These are phyloP conservation scores for Senna tora DNA, from an alignment of 306 rosid genomes.

Conservation along the genomic window DNA sequence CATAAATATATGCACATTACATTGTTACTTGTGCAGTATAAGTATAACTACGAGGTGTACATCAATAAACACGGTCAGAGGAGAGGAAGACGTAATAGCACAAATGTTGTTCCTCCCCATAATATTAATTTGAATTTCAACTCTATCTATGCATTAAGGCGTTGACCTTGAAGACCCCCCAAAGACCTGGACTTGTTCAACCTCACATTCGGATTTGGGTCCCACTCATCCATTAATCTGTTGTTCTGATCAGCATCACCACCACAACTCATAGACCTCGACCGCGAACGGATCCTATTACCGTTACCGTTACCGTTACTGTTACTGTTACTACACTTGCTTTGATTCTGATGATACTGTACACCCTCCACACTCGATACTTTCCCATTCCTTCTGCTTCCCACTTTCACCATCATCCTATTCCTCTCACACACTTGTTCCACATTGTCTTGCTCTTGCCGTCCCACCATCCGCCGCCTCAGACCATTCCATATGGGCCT, in stretches of 20 bases:
- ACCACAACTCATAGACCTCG: too few species aligned
- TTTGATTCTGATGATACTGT: slow-evolving; percentile 38
- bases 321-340: too few species aligned
- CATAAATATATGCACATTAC: too few species aligned
- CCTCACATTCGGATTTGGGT: too few species aligned
- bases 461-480: slow-evolving; percentile 46
- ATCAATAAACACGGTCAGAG: background rate
- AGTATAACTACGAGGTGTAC: background rate
- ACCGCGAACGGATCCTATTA: too few species aligned
- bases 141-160: background rate
- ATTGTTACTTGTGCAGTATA: background rate
- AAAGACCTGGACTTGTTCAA: slow-evolving; percentile 67
- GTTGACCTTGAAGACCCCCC: slow-evolving; percentile 36
- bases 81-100: background rate
- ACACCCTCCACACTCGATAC: slow-evolving; percentile 55
- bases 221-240: slow-evolving; percentile 5
- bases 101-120: background rate
- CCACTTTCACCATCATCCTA: slow-evolving; percentile 30
- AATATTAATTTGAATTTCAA: too few species aligned
- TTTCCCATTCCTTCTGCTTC: slow-evolving; percentile 62
- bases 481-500: slow-evolving; percentile 54
- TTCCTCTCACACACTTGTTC: slow-evolving; percentile 29
- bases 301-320: too few species aligned
- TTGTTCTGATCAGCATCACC: too few species aligned
- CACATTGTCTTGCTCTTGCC: slow-evolving; percentile 31